phyloP scores from a whole-genome alignment of 208 protist genomes.

The Herpetomonas samuelpessoai region DNA sequence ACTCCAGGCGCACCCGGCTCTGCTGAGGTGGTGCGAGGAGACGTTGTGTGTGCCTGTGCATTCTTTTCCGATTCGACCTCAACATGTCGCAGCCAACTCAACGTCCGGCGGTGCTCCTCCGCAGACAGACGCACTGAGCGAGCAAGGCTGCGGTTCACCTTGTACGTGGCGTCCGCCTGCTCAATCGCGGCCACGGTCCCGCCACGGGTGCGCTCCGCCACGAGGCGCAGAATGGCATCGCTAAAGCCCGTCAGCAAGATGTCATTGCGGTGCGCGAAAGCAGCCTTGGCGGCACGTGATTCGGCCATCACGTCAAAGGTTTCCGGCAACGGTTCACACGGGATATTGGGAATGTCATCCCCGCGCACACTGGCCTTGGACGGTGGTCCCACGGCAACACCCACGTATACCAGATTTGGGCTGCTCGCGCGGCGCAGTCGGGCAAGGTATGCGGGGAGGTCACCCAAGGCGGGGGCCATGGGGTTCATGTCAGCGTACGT shows the following conservation, averaged over 20 bases:
- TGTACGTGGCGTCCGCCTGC: slow-evolving; percentile 73
- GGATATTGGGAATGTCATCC: too few relatives aligned
- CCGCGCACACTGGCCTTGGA: not conserved
- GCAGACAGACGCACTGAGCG: slow-evolving; percentile 5
- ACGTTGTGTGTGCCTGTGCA: too few relatives aligned
- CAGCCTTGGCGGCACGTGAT: not conserved
- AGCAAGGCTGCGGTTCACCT: slow-evolving; percentile 44
- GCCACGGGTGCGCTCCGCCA: slow-evolving; percentile 80
- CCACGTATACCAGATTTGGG: slow-evolving; percentile 87
- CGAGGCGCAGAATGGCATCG: slow-evolving; percentile 88
- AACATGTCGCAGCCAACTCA: slow-evolving; percentile 21
- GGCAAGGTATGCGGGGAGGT: slow-evolving; percentile 71
- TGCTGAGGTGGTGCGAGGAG: too few relatives aligned
- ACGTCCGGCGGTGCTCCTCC: slow-evolving; percentile 24
- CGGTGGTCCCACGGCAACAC: slow-evolving; percentile 42
- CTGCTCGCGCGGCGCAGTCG: slow-evolving; percentile 88
- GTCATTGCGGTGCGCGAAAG: slow-evolving; percentile 85
- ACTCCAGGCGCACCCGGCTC: too few relatives aligned
- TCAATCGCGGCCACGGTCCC: slow-evolving; percentile 74
- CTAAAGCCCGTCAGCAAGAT: slow-evolving; percentile 90
- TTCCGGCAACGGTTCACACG: too few relatives aligned
- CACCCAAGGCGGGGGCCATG: slow-evolving; percentile 62
- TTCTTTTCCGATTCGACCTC: too few relatives aligned
- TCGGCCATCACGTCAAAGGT: not conserved
- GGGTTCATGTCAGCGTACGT: slow-evolving; percentile 68